phyloP scores from a whole-genome alignment of 1,139 yeast species.

The Geotrichum bryndzae region DNA sequence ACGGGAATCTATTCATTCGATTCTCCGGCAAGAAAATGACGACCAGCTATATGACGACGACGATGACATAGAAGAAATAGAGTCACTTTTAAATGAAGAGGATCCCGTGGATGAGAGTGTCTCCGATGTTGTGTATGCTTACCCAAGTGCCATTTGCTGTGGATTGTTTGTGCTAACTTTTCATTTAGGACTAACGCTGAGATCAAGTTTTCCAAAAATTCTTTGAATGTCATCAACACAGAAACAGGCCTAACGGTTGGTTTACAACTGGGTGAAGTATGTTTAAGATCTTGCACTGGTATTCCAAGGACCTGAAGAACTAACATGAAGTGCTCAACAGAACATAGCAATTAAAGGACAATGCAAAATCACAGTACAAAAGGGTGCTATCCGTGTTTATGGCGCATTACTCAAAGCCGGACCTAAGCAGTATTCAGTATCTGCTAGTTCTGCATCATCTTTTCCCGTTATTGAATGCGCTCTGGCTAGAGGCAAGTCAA shows the following conservation, averaged over 20 bases:
- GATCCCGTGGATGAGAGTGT: background rate
- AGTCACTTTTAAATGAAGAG: background rate
- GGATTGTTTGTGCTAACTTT: background rate
- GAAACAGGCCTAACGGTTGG: constrained; percentile 8
- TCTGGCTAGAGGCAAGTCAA: constrained; percentile 36
- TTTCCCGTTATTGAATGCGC: constrained; percentile 51
- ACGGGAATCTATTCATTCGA: background rate
- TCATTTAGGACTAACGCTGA: background rate
- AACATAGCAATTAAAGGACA: constrained; percentile 53
- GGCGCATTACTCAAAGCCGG: constrained; percentile 43
- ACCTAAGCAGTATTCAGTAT: constrained; percentile 21
- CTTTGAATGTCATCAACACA: constrained; percentile 4
- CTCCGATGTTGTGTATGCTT: background rate
- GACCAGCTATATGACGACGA: background rate
- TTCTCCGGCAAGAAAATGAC: background rate
- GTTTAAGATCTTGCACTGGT: background rate
- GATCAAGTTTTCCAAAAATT: constrained; percentile 1
- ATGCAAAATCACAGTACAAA: constrained; percentile 45
- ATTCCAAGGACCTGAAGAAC: background rate
- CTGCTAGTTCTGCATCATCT: constrained; percentile 50
- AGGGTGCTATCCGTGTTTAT: constrained; percentile 54
- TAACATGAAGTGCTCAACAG: background rate
- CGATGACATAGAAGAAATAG: background rate
- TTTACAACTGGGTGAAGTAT: constrained; percentile 13
- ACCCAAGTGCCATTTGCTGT: background rate